Conservation (phyloP, 2,329 filamentous ascomycete genomes). For the Penicillium vulpinum region DNA sequence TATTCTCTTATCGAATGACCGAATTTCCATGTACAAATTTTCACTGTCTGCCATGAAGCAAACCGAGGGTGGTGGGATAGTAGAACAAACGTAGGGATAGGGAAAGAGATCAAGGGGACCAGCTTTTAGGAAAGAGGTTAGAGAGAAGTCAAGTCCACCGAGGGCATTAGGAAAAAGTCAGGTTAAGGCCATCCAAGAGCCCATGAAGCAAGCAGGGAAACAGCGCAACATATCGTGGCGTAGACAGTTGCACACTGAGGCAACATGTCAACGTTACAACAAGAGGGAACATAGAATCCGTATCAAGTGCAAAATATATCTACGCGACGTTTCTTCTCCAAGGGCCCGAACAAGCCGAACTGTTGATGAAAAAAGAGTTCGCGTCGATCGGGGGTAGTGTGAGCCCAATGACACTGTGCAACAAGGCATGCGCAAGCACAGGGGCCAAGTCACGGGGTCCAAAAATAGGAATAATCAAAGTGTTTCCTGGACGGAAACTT, state of each 20-base stretch:
- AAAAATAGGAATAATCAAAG: slow-evolving; percentile 84
- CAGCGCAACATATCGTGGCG: too few species aligned
- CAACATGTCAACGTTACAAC: too few species aligned
- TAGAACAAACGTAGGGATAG: not conserved
- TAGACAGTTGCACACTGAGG: too few species aligned
- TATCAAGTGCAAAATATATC: too few species aligned
- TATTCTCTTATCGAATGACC: not conserved
- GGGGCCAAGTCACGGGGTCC: slow-evolving; percentile 54
- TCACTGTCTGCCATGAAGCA: not conserved
- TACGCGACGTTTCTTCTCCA: slow-evolving; percentile 58
- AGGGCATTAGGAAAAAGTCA: too few species aligned
- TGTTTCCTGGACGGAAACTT: slow-evolving; percentile 69
- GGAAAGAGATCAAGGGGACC: too few species aligned
- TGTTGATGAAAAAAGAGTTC: slow-evolving; percentile 59
- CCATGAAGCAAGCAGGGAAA: too few species aligned
- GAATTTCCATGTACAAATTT: not conserved
- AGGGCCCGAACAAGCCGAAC: slow-evolving; percentile 52
- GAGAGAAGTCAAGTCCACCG: not conserved
- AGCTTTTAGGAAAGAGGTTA: not conserved
- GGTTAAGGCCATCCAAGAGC: too few species aligned
- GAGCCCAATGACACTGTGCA: slow-evolving; percentile 71
- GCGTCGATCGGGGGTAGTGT: slow-evolving; percentile 72
- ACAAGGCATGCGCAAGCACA: slow-evolving; percentile 68
- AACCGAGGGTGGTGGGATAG: not conserved
- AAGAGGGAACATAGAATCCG: too few species aligned